Evolutionary conservation across 2,329 filamentous ascomycete species (phyloP).

Genomic region (Byssothecium circinans): DNA sequence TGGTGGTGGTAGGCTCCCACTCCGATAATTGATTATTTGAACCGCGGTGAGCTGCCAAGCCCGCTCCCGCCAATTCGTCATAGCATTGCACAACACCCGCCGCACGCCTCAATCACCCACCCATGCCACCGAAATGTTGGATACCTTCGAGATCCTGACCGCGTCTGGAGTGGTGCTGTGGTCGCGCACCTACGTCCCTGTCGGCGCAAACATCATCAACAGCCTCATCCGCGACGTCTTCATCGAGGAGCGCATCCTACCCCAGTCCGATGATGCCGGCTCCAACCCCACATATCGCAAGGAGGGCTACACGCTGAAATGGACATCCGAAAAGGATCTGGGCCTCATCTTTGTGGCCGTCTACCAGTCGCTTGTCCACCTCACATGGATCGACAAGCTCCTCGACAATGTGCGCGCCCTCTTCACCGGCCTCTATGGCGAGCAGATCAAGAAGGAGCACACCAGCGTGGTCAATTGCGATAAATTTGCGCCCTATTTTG

Average conservation of each 20-base stretch:
- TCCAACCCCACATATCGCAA: slow-evolving; percentile 77
- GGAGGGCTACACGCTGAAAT: slow-evolving; percentile 93
- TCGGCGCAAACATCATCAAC: slow-evolving; percentile 85
- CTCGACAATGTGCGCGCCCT: slow-evolving; percentile 93
- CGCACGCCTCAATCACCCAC: not conserved
- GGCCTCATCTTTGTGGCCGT: slow-evolving; percentile 97
- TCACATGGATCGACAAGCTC: slow-evolving; percentile 96
- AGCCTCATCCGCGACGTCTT: slow-evolving; percentile 95
- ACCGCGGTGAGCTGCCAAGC: slow-evolving; percentile 19
- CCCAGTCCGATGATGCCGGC: slow-evolving; percentile 61
- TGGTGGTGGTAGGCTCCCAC: slow-evolving; percentile 3
- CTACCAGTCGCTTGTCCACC: slow-evolving; percentile 90
- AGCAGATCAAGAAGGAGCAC: slow-evolving; percentile 79
- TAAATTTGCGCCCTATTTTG: slow-evolving; percentile 86
- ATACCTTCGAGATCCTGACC: slow-evolving; percentile 94
- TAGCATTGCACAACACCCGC: too few relatives aligned
- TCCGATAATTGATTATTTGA: slow-evolving; percentile 13
- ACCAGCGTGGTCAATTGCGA: slow-evolving; percentile 76
- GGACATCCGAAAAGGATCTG: slow-evolving; percentile 88
- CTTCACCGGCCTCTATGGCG: slow-evolving; percentile 86
- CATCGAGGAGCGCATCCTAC: slow-evolving; percentile 84
- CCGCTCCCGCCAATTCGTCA: slow-evolving; percentile 34
- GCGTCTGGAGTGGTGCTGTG: slow-evolving; percentile 96
- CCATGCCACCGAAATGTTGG: slow-evolving; percentile 77
- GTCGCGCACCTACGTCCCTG: slow-evolving; percentile 81